Base-by-base conservation (phyloP, 345 rosid genomes). In the Heritiera littoralis region DNA sequence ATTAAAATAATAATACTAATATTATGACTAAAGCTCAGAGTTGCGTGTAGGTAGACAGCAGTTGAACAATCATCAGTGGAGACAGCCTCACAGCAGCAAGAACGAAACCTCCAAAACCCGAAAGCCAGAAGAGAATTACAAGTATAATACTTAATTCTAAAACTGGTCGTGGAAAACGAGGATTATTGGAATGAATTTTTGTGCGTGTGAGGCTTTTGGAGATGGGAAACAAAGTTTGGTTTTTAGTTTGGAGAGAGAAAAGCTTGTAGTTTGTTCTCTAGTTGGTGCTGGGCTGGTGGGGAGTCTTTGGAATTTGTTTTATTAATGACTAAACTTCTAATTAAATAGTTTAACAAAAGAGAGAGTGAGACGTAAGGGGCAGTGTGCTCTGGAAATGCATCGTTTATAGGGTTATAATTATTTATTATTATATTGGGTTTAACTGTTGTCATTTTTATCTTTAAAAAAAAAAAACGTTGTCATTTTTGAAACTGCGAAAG, bases 21-120 rank as follows among this genome's bases (percentile, higher is more conserved):
- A 69, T 14, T 9, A 49, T 38, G 46, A 30, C 30, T 12, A 72
- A 55, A 60, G 60, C 38, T 72, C 48, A 5, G n/a, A 59, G 28
- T 4, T 7, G 61, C 18, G 5, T 32, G 56, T 70, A 77, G 74
- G 80, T 8, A 63, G 66, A 61, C 41, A 69, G 81, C 80, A 84
- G 88, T 75, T 86, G 86, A 86, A 85, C 91, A 78, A 85, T 83
- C 83, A 45, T 63, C 77, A 66, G 82, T 58, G 77, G 59, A 66
- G 78, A 74, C 80, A 70, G n/a, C 30, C 69, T 17, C 75, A 74
- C 80, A 70, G n/a, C 30, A 74, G 20, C 75, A 76, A 76, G 66
- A 78, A 70, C 52, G 77, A 64, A 74, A 60, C 66, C 6, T 15
- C n/a, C 52, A 75, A 68, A 64, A 30, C 49, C 63, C 30, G 41